Conservation (phyloP, 345 rosid species). For the Syzygium jambos region DNA sequence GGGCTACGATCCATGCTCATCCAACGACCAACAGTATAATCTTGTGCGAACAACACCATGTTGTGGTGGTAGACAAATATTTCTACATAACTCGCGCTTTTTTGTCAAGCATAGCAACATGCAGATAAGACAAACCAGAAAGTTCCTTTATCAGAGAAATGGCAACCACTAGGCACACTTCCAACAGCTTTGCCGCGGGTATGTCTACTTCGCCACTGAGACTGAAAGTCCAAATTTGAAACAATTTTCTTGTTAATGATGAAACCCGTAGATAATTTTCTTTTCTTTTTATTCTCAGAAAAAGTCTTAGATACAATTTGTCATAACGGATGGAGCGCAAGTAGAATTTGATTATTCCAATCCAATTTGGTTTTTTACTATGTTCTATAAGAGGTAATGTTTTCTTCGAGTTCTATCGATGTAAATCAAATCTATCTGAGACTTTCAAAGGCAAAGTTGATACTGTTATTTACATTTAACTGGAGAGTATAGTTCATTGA, state of each 20-base stretch:
- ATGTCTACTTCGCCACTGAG: not conserved
- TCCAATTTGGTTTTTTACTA: not conserved
- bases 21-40: not conserved
- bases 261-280: not conserved
- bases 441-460: not conserved
- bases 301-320: not conserved
- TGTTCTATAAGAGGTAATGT: not conserved
- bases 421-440: not conserved
- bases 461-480: not conserved
- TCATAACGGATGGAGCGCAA: not conserved
- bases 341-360: not conserved
- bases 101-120: not conserved
- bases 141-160: too few species aligned
- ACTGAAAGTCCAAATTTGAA: not conserved
- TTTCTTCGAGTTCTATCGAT: not conserved
- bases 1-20: not conserved
- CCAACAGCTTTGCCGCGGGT: fast-evolving
- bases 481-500: not conserved
- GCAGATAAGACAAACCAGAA: not conserved
- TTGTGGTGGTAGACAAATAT: not conserved
- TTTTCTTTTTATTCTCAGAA: not conserved
- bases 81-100: not conserved
- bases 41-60: not conserved
- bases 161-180: not conserved
- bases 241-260: not conserved